Conservation (phyloP, 441 rosid genomes). For the Melastoma candidum region DNA sequence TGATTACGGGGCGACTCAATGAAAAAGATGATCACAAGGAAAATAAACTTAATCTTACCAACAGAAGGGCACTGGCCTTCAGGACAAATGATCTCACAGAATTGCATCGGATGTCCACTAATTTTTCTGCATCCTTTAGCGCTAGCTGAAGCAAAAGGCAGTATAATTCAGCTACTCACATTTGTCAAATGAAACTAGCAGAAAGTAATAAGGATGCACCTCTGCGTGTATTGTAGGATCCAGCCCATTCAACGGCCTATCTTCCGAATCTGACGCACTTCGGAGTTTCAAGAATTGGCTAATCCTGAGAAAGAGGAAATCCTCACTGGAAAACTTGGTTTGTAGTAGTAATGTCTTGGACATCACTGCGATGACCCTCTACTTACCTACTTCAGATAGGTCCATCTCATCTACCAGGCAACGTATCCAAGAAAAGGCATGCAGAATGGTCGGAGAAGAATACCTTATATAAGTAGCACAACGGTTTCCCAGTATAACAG, state of each 20-base stretch:
- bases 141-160: conserved; percentile 62
- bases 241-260: conserved; percentile 64
- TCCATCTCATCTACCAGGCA: not conserved
- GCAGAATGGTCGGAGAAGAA: not conserved
- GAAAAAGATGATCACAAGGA: conserved; percentile 1
- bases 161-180: conserved; percentile 4
- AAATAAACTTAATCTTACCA: conserved; percentile 37
- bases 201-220: conserved; percentile 35
- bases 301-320: conserved; percentile 36
- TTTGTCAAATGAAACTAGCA: not conserved
- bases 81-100: conserved; percentile 46
- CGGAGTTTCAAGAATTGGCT: conserved; percentile 67
- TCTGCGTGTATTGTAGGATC: conserved; percentile 92
- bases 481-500: conserved; percentile 73
- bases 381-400: not conserved
- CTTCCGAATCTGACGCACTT: conserved; percentile 66
- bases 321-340: conserved; percentile 3
- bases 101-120: conserved; percentile 40
- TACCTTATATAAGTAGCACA: conserved; percentile 80
- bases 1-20: not conserved
- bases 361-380: too few relatives aligned
- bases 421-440: not conserved
- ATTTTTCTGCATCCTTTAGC: conserved; percentile 84
- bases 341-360: too few relatives aligned
- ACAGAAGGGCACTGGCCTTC: conserved; percentile 61